Conservation (phyloP, 2,329 filamentous ascomycete genomes). For the Dothideomycetes sp. region DNA sequence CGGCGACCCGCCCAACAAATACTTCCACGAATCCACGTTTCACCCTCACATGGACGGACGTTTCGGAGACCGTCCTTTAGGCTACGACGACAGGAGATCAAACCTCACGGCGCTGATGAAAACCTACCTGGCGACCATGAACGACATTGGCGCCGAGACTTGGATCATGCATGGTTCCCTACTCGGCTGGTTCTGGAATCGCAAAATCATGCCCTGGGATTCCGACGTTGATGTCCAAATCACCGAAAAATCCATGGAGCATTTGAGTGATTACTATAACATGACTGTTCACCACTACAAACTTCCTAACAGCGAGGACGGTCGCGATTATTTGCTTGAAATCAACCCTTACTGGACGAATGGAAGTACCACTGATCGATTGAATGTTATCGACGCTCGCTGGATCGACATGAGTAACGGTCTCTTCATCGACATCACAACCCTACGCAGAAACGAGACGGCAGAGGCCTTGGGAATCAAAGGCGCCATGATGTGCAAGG, state of each 20-base stretch:
- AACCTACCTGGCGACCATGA: conserved; percentile 49
- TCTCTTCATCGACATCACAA: conserved; percentile 54
- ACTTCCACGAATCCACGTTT: conserved; percentile 46
- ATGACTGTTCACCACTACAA: conserved; percentile 47
- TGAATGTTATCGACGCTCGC: conserved; percentile 51
- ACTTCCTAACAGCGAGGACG: conserved; percentile 21
- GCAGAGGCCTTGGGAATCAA: conserved; percentile 30
- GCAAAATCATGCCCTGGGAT: conserved; percentile 53
- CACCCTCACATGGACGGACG: conserved; percentile 49
- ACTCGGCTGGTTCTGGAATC: conserved; percentile 56
- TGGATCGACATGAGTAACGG: conserved; percentile 53
- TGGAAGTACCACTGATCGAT: conserved; percentile 34
- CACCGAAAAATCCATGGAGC: conserved; percentile 45
- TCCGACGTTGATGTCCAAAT: conserved; percentile 53
- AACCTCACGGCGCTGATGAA: conserved; percentile 45
- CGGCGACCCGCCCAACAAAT: conserved; percentile 36
- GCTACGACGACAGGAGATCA: conserved; percentile 37
- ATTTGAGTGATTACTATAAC: conserved; percentile 51
- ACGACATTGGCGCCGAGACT: conserved; percentile 47
- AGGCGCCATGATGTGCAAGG: conserved; percentile 47
- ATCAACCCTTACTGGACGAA: conserved; percentile 49
- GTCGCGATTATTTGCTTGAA: conserved; percentile 45
- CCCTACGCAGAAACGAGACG: conserved; percentile 40
- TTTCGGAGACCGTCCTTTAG: conserved; percentile 40
- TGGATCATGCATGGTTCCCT: conserved; percentile 57